Evolutionary conservation across 164 flowering plant genomes (phyloP).

Genomic region (Saururus chinensis): DNA sequence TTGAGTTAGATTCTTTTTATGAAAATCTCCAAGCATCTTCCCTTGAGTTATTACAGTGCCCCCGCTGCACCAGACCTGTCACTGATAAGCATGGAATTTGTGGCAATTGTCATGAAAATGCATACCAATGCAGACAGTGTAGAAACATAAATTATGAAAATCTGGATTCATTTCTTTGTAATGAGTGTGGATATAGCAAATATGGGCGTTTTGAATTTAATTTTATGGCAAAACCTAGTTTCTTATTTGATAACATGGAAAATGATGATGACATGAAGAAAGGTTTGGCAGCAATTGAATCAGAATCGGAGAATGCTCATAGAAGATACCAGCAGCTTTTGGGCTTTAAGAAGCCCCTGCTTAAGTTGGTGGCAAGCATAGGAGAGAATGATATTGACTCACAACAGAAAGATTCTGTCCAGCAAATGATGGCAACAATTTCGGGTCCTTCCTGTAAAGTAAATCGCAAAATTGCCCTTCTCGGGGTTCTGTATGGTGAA

Average conservation of each 20-base stretch:
- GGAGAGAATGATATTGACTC: constrained; percentile 98
- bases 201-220: constrained; percentile 98
- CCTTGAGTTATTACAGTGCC: constrained; percentile 95
- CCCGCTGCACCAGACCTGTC: constrained; percentile 94
- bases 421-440: constrained; percentile 99
- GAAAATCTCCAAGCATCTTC: constrained; percentile 98
- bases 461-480: constrained; percentile 97
- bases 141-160: constrained; percentile 98
- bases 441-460: constrained; percentile 97
- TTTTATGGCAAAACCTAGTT: constrained; percentile 98
- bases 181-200: constrained; percentile 99
- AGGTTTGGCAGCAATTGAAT: constrained; percentile 95
- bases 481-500: constrained; percentile 99
- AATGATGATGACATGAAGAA: constrained; percentile 98
- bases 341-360: constrained; percentile 95
- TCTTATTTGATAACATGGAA: constrained; percentile 94
- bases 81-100: constrained; percentile 98
- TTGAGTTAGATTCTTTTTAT: constrained; percentile 95
- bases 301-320: constrained; percentile 99
- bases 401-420: constrained; percentile 96
- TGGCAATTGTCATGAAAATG: constrained; percentile 96
- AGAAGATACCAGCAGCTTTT: constrained; percentile 95
- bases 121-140: constrained; percentile 98
- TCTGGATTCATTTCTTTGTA: constrained; percentile 93
- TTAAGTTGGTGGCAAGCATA: constrained; percentile 93